Base-by-base conservation (phyloP, 1,284 basidiomycete species). In the Takashimella koratensis region DNA sequence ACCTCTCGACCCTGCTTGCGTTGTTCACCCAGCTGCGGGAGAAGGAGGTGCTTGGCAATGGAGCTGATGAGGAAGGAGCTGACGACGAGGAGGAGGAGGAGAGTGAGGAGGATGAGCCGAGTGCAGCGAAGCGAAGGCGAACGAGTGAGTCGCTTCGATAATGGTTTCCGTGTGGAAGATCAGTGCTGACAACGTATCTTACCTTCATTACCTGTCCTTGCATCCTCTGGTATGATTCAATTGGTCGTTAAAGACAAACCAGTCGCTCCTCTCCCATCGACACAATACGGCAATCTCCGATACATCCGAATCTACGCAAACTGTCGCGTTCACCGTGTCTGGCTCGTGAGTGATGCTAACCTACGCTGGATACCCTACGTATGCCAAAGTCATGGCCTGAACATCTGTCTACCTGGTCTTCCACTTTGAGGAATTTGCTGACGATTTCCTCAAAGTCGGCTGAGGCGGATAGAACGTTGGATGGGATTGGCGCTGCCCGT, bases 301-400 rank as follows among this genome's bases (percentile, higher is more conserved):
- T 88, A 84, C 66, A 78, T 91, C 56, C 85, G 85, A 66, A 80
- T 92, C 27, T 88, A 90, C 68, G 88, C 88, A 20, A 88, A 84
- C 43, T 91, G 89, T 74, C 81, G 89, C 24, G 71, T 92, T 56
- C 78, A 86, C 57, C 78, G 89, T 59, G 82, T 93, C 48, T 92
- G 88, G 88, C 83, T 90, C 74, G 65, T 36, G 30, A 36, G 30
- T 36, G 10, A 8, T 36, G 8, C 30, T 36, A 16, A 8, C 30
- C n/a, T n/a, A n/a, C n/a, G n/a, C n/a, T n/a, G n/a, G n/a, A n/a
- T n/a, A n/a, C n/a, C n/a, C n/a, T n/a, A n/a, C n/a, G n/a, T n/a
- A n/a, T n/a, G n/a, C n/a, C n/a, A n/a, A n/a, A n/a, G n/a, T n/a
- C n/a, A n/a, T n/a, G n/a, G n/a, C n/a, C n/a, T n/a, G n/a, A n/a